These are phyloP conservation scores for Fraxinus floribunda DNA, from an alignment of 305 asterid genomes.

Conservation along the genomic window DNA sequence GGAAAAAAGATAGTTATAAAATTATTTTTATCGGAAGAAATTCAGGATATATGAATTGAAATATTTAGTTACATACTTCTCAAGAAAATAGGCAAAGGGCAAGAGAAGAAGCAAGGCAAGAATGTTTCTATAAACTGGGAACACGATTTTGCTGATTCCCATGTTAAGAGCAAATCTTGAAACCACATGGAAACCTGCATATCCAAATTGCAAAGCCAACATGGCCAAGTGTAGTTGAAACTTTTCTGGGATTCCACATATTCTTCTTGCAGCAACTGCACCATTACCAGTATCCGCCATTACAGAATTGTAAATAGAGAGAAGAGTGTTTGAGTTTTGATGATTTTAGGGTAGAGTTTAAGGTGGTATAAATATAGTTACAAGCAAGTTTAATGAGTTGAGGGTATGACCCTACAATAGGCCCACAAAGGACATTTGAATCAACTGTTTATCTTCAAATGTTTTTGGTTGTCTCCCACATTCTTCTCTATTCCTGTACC, in stretches of 20 bases:
- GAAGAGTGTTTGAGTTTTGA: constrained; percentile 21
- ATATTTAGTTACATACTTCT: constrained; percentile 42
- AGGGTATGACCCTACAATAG: constrained; percentile 25
- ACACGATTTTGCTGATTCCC: constrained; percentile 96
- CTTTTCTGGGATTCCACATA: constrained; percentile 75
- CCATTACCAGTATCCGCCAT: constrained; percentile 68
- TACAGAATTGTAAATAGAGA: neutral
- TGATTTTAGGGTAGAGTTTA: constrained; percentile 37
- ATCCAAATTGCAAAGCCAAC: constrained; percentile 90
- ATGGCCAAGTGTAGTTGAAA: constrained; percentile 79
- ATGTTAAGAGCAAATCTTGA: constrained; percentile 90
- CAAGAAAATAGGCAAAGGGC: constrained; percentile 94
- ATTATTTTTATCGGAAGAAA: neutral
- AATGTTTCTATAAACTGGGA: constrained; percentile 82
- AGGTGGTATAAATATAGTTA: constrained; percentile 62
- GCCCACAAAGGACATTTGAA: constrained; percentile 13
- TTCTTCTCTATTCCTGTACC: neutral
- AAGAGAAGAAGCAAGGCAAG: constrained; percentile 33
- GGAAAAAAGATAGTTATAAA: no score
- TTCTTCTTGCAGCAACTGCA: constrained; percentile 38
- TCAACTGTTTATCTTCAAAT: neutral
- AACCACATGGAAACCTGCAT: constrained; percentile 95
- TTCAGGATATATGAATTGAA: neutral
- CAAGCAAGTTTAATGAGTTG: constrained; percentile 13
- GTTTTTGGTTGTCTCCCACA: constrained; percentile 14